Evolutionary conservation across 2,329 filamentous ascomycete species (phyloP).

Genomic region (Penicillium sp.): DNA sequence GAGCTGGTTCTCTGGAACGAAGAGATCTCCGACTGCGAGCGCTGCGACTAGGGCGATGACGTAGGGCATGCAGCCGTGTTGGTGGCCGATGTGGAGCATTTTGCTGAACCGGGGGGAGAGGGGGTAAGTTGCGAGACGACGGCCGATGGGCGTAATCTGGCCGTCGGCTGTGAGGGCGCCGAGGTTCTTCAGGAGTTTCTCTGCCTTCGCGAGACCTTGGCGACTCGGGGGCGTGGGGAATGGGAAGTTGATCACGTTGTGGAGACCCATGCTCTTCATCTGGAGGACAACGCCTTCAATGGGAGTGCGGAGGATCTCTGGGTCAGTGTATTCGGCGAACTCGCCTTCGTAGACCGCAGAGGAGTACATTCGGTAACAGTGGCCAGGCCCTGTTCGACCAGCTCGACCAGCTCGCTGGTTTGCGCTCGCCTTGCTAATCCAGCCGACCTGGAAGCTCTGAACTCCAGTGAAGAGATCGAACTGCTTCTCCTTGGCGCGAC

Average conservation of each 20-base stretch:
- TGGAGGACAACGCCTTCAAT: slow-evolving; percentile 91
- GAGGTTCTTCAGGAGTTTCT: slow-evolving; percentile 81
- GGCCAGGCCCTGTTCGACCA: slow-evolving; percentile 89
- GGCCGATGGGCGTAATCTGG: slow-evolving; percentile 74
- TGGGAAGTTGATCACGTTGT: slow-evolving; percentile 88
- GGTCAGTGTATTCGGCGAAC: slow-evolving; percentile 79
- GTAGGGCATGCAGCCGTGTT: slow-evolving; percentile 78
- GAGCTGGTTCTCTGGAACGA: slow-evolving; percentile 76
- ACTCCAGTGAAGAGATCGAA: slow-evolving; percentile 88
- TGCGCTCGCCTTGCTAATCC: slow-evolving; percentile 97
- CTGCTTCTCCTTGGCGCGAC: slow-evolving; percentile 84
- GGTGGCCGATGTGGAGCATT: slow-evolving; percentile 83
- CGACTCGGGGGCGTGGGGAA: slow-evolving; percentile 88
- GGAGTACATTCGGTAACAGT: slow-evolving; percentile 93
- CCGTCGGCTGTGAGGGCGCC: slow-evolving; percentile 72
- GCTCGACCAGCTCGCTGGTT: slow-evolving; percentile 90
- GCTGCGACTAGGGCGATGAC: slow-evolving; percentile 86
- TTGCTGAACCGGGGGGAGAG: slow-evolving; percentile 86
- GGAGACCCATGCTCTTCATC: slow-evolving; percentile 90
- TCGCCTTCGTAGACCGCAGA: slow-evolving; percentile 88
- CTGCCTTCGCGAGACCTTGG: slow-evolving; percentile 73
- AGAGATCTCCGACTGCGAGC: slow-evolving; percentile 83
- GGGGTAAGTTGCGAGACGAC: slow-evolving; percentile 82
- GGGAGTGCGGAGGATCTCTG: slow-evolving; percentile 85
- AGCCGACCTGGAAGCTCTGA: slow-evolving; percentile 90